Conservation (phyloP, 2,329 filamentous ascomycete species). For the Plenodomus biglobosus region DNA sequence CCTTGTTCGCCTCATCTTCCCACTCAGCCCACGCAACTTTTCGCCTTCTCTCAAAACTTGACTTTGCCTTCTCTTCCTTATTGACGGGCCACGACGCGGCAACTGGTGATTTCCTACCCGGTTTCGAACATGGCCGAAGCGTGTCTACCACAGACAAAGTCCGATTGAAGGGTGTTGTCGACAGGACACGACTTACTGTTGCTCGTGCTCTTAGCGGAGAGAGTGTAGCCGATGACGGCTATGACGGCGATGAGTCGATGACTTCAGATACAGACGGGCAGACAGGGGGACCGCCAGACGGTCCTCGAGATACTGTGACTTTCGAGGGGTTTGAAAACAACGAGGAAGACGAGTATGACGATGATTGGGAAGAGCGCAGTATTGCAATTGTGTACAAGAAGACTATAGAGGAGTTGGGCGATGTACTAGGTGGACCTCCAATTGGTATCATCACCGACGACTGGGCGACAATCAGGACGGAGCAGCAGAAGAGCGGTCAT, state of each 20-base stretch:
- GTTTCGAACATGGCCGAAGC: constrained; percentile 63
- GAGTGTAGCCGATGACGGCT: constrained; percentile 44
- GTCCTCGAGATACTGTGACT: constrained; percentile 24
- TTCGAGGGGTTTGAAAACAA: constrained; percentile 47
- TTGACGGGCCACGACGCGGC: constrained; percentile 67
- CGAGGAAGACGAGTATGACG: constrained; percentile 48
- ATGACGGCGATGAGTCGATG: constrained; percentile 19
- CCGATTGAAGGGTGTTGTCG: constrained; percentile 76
- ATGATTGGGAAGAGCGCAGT: constrained; percentile 31
- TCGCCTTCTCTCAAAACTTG: constrained; percentile 71
- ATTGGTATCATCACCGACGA: constrained; percentile 53
- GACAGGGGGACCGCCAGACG: constrained; percentile 24
- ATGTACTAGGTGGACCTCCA: constrained; percentile 58
- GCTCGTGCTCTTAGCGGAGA: constrained; percentile 67
- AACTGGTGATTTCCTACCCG: constrained; percentile 66
- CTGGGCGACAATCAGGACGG: constrained; percentile 16
- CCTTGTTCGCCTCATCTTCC: constrained; percentile 69
- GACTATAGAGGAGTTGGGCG: constrained; percentile 74
- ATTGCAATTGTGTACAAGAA: constrained; percentile 73
- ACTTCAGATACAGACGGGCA: constrained; percentile 41
- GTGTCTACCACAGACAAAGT: constrained; percentile 89
- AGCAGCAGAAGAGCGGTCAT: constrained; percentile 12
- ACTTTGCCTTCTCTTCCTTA: constrained; percentile 78
- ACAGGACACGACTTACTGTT: constrained; percentile 70
- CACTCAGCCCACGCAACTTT: constrained; percentile 68